Evolutionary conservation across 2,329 filamentous ascomycete species (phyloP).

Genomic region (Fusarium sterilihyphosum): DNA sequence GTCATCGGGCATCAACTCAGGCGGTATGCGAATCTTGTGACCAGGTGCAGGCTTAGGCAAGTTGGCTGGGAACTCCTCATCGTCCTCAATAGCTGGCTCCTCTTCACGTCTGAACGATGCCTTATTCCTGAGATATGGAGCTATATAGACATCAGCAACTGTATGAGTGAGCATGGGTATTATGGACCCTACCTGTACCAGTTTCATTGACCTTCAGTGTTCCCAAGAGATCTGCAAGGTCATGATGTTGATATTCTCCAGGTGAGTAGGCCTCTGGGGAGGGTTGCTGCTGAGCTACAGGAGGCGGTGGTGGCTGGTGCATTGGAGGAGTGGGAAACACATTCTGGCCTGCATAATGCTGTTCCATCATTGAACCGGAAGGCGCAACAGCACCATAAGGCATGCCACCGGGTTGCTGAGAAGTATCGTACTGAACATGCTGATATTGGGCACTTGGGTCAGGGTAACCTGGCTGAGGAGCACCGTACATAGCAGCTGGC

Average conservation of each 20-base stretch:
- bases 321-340: conserved; percentile 65
- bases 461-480: conserved; percentile 61
- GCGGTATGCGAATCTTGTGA: conserved; percentile 85
- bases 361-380: conserved; percentile 61
- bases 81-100: conserved; percentile 74
- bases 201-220: conserved; percentile 87
- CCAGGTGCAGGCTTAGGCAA: conserved; percentile 77
- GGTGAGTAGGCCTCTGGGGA: conserved; percentile 64
- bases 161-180: not conserved
- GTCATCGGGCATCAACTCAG: conserved; percentile 91
- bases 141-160: conserved; percentile 53
- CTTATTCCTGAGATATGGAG: conserved; percentile 83
- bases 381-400: conserved; percentile 65
- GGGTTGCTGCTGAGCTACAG: conserved; percentile 42
- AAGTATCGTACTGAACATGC: conserved; percentile 58
- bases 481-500: conserved; percentile 57
- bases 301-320: conserved; percentile 40
- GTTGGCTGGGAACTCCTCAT: conserved; percentile 77
- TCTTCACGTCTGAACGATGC: conserved; percentile 62
- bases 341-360: conserved; percentile 58
- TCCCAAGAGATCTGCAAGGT: conserved; percentile 83
- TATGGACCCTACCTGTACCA: conserved; percentile 76
- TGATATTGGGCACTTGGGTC: conserved; percentile 59
- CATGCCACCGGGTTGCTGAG: conserved; percentile 57
- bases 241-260: conserved; percentile 74